Conservation (phyloP, 495 filamentous ascomycete genomes). For the Opeltia flavorubescens region DNA sequence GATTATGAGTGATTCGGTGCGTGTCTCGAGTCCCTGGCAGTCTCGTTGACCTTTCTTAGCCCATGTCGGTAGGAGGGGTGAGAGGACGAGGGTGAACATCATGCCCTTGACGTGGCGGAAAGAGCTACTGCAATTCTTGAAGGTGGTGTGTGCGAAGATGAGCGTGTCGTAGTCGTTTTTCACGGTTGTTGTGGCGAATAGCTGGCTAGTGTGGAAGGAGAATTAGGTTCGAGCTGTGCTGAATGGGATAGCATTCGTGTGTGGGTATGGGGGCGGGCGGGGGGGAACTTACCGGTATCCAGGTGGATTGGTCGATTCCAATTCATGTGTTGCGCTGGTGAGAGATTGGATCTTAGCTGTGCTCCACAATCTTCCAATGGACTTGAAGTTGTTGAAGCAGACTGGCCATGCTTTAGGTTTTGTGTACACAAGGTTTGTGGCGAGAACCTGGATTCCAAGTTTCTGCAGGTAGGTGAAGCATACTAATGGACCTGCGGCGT, state of each 20-base stretch:
- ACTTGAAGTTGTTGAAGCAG: constrained; percentile 33
- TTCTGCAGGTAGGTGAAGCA: constrained; percentile 21
- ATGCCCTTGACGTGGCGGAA: constrained; percentile 15
- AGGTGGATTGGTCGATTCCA: constrained; percentile 15
- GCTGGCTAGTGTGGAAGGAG: constrained; percentile 9
- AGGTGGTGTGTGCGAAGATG: constrained; percentile 13
- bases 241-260: not conserved
- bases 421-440: constrained; percentile 61
- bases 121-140: constrained; percentile 9
- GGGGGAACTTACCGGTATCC: constrained; percentile 13
- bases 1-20: constrained; percentile 19
- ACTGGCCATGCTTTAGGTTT: constrained; percentile 44
- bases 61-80: constrained; percentile 20
- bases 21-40: constrained; percentile 16
- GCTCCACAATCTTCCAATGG: constrained; percentile 20
- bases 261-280: not conserved
- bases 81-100: constrained; percentile 17
- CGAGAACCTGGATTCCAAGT: constrained; percentile 45
- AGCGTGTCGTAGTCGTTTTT: constrained; percentile 20
- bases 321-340: constrained; percentile 19
- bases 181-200: constrained; percentile 20
- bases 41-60: constrained; percentile 17
- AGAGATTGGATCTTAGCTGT: constrained; percentile 20
- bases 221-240: not conserved
- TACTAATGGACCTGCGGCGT: constrained; percentile 22